A percentile compares a stretch with the other conserved stretches of the same genome.
phyloP scores from a whole-genome alignment of 2,329 filamentous ascomycete species.

The Mycosphaerella arachidis region DNA sequence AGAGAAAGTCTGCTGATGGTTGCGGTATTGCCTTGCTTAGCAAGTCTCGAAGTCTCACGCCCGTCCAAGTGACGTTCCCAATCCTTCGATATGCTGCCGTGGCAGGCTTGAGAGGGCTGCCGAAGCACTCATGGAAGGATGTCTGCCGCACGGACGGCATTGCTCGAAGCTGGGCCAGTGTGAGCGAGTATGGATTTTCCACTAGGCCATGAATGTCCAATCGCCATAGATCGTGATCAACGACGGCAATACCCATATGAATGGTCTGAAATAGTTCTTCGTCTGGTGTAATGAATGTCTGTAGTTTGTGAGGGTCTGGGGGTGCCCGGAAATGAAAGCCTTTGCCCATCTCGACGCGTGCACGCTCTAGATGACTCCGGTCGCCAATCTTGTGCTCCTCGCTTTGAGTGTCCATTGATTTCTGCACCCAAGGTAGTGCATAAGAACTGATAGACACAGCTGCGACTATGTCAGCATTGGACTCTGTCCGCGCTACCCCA shows the following conservation, averaged over 20 bases:
- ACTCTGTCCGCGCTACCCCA: not conserved
- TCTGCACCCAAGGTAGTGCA: not conserved
- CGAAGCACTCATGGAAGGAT: slow-evolving; percentile 37
- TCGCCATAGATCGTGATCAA: slow-evolving; percentile 28
- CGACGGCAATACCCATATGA: slow-evolving; percentile 34
- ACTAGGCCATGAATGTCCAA: slow-evolving; percentile 34
- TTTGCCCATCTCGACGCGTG: not conserved
- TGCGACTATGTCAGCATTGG: not conserved
- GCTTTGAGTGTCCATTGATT: not conserved
- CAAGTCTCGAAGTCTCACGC: slow-evolving; percentile 27
- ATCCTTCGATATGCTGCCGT: slow-evolving; percentile 30
- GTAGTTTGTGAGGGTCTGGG: slow-evolving; percentile 68
- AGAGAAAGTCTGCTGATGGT: slow-evolving; percentile 22
- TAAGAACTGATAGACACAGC: not conserved
- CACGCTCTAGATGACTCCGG: not conserved
- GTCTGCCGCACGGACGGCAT: slow-evolving; percentile 28
- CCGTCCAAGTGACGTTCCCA: slow-evolving; percentile 36
- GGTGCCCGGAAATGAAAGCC: not conserved
- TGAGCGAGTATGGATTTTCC: slow-evolving; percentile 26
- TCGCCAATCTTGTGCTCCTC: not conserved
- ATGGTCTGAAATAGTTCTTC: slow-evolving; percentile 36
- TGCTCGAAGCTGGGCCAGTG: slow-evolving; percentile 24
- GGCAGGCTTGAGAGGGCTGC: slow-evolving; percentile 32
- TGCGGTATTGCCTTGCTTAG: slow-evolving; percentile 22
- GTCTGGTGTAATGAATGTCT: slow-evolving; percentile 82